Evolutionary conservation across 1,284 basidiomycete genomes (phyloP).

Genomic region (Melampsora medusae): DNA sequence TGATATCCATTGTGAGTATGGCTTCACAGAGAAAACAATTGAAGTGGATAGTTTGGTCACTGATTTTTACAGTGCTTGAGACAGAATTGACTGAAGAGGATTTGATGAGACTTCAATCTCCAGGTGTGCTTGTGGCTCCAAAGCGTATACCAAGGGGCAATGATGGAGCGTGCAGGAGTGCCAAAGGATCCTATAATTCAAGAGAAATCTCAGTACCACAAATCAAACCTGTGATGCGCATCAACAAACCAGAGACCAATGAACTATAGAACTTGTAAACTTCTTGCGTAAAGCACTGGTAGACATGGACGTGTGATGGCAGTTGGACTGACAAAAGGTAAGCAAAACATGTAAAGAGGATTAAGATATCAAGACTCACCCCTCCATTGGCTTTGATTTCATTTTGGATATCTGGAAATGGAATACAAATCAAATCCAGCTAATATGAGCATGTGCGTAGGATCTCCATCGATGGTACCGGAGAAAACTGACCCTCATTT

Average conservation of each 20-base stretch:
- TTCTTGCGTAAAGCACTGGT: constrained; percentile 13
- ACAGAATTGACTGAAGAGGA: constrained; percentile 69
- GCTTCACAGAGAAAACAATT: constrained; percentile 91
- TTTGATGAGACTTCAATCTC: constrained; percentile 71
- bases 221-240: too few relatives aligned
- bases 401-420: constrained; percentile 24
- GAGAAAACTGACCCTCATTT: constrained; percentile 64
- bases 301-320: constrained; percentile 27
- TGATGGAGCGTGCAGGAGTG: constrained; percentile 66
- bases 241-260: too few relatives aligned
- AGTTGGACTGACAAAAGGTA: neutral
- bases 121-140: constrained; percentile 81
- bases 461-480: constrained; percentile 56
- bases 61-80: neutral
- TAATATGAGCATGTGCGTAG: neutral
- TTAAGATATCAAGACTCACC: constrained; percentile 11
- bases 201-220: too few relatives aligned
- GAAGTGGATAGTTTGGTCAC: constrained; percentile 69
- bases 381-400: constrained; percentile 15
- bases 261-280: too few relatives aligned
- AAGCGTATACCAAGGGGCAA: constrained; percentile 86
- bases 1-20: constrained; percentile 85
- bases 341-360: neutral
- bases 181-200: constrained; percentile 62
- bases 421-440: neutral